A percentile compares a stretch with the other conserved stretches of the same genome.
These are phyloP conservation scores for Vaccinium macrocarpon DNA, from an alignment of 148 eudicot genomes.

Conservation along the genomic window DNA sequence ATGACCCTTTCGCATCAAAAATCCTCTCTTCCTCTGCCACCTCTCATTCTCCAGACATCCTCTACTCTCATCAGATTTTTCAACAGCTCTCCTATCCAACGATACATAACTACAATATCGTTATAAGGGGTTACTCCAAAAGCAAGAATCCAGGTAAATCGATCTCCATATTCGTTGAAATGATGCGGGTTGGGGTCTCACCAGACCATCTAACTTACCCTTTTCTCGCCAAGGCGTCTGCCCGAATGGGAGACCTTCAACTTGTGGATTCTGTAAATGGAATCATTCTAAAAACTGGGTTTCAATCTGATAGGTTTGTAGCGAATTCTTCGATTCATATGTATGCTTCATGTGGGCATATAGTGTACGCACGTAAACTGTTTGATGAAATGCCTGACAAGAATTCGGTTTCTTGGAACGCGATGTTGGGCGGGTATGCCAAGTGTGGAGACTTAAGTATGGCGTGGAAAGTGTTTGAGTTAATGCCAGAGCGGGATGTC, in stretches of 20 bases:
- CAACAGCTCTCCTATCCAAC: slow-evolving; percentile 41
- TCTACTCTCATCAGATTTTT: slow-evolving; percentile 50
- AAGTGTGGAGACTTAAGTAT: slow-evolving; percentile 61
- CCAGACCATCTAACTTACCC: slow-evolving; percentile 80
- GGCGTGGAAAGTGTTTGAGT: slow-evolving; percentile 58
- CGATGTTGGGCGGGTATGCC: slow-evolving; percentile 71
- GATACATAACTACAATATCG: slow-evolving; percentile 50
- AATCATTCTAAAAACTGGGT: slow-evolving; percentile 42
- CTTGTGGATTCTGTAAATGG: slow-evolving; percentile 48
- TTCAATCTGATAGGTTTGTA: slow-evolving; percentile 52
- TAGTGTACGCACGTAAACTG: slow-evolving; percentile 49
- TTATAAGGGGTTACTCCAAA: slow-evolving; percentile 55
- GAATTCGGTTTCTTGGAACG: slow-evolving; percentile 74
- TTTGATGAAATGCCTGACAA: slow-evolving; percentile 68
- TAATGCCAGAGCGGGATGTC: slow-evolving; percentile 63
- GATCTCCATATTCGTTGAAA: slow-evolving; percentile 38
- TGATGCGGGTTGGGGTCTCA: slow-evolving; percentile 46
- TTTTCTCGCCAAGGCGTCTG: slow-evolving; percentile 61
- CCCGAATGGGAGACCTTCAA: slow-evolving; percentile 36
- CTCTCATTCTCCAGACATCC: slow-evolving; percentile 27
- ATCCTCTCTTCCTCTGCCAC: slow-evolving; percentile 47
- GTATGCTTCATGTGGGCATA: slow-evolving; percentile 49
- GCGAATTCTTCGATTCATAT: slow-evolving; percentile 74
- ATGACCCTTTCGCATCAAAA: slow-evolving; percentile 40
- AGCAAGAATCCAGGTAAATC: slow-evolving; percentile 44